These are phyloP conservation scores for Pascua guehoae DNA, from an alignment of 1,284 basidiomycete species.

Conservation along the genomic window DNA sequence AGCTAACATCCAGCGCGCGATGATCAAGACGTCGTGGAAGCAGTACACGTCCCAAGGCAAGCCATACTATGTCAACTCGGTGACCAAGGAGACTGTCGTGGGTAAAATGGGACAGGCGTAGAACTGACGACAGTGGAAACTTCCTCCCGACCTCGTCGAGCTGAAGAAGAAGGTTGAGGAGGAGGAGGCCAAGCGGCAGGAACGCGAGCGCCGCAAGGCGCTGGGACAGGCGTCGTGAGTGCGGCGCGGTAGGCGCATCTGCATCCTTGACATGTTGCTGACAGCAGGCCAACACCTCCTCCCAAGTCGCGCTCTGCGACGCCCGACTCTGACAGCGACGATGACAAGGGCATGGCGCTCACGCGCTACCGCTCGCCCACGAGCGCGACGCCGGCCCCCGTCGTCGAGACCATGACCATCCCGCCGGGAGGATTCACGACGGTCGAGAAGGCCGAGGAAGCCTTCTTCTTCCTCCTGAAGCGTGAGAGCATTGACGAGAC, in stretches of 20 bases:
- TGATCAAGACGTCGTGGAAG: slow-evolving; percentile 84
- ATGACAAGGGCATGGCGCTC: slow-evolving; percentile 7
- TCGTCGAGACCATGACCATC: slow-evolving; percentile 54
- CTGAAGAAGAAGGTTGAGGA: slow-evolving; percentile 78
- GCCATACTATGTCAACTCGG: slow-evolving; percentile 84
- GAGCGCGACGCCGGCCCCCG: slow-evolving; percentile 9
- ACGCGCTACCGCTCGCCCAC: slow-evolving; percentile 3
- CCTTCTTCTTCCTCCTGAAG: slow-evolving; percentile 82
- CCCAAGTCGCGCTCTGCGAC: neutral
- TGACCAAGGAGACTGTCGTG: slow-evolving; percentile 49
- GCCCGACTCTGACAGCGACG: slow-evolving; percentile 16
- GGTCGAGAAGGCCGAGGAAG: slow-evolving; percentile 84
- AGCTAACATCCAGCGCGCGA: slow-evolving; percentile 60
- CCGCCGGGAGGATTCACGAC: slow-evolving; percentile 83
- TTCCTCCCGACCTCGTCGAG: slow-evolving; percentile 79
- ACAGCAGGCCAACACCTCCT: slow-evolving; percentile 11
- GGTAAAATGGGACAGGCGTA: neutral
- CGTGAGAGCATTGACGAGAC: slow-evolving; percentile 82
- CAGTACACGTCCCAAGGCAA: slow-evolving; percentile 83
- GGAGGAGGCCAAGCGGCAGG: slow-evolving; percentile 51
- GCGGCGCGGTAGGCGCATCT: neutral
- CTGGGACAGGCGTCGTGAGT: slow-evolving; percentile 29
- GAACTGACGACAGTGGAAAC: slow-evolving; percentile 66
- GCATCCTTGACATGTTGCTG: neutral
- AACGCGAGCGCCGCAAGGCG: slow-evolving; percentile 15